These are phyloP conservation scores for Naganishia antarctica DNA, from an alignment of 768 basidiomycete species.

Conservation along the genomic window DNA sequence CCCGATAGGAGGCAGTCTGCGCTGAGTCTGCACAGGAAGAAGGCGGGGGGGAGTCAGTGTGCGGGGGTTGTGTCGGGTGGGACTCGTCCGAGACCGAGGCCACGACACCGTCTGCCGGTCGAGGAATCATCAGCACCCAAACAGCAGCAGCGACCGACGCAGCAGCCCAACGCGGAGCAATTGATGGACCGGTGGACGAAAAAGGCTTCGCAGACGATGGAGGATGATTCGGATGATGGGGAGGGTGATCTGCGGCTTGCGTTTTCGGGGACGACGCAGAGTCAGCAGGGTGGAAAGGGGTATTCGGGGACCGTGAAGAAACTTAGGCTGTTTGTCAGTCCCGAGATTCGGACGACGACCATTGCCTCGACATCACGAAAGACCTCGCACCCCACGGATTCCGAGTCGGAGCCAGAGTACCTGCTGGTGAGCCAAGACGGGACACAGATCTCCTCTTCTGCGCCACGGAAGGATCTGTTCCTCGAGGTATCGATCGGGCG, in stretches of 20 bases:
- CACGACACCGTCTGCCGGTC: background rate
- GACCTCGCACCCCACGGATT: background rate
- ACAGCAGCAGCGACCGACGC: no score
- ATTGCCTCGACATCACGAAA: background rate
- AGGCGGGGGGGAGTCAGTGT: background rate
- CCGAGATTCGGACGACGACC: background rate
- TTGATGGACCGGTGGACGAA: constrained; percentile 5
- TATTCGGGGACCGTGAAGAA: background rate
- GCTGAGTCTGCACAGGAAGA: background rate
- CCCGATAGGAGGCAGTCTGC: background rate
- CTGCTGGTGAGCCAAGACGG: background rate
- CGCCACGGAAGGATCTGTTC: background rate
- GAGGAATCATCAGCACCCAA: background rate
- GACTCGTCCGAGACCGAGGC: background rate
- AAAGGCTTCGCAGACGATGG: no score
- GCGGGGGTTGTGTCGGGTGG: background rate
- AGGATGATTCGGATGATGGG: background rate
- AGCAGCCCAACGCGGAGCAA: background rate
- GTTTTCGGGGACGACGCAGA: background rate
- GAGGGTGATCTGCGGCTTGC: background rate
- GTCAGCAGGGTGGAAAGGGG: background rate
- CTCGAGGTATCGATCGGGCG: background rate
- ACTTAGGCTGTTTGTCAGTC: background rate
- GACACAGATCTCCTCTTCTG: background rate
- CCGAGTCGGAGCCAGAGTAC: background rate